Base-by-base conservation (phyloP, 163 green algal genomes). In the Chlorella variabilis region DNA sequence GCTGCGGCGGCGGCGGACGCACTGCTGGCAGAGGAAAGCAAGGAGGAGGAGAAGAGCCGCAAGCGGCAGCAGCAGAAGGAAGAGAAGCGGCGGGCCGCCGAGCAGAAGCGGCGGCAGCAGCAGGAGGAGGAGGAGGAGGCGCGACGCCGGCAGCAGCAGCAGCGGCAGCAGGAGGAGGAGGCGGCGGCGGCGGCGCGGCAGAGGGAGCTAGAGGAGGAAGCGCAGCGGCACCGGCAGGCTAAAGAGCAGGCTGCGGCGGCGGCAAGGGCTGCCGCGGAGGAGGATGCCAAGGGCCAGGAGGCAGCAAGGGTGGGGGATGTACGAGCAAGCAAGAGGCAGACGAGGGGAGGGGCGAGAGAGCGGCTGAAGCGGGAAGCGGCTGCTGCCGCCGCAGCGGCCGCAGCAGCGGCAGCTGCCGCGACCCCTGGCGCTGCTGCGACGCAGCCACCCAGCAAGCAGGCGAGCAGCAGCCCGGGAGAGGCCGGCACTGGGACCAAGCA, bases 211-310 rank as follows among this genome's bases (percentile, higher is more conserved):
- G 20, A 29, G 25, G 5, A 58, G n/a, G 21, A n/a, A 38, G 31
- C 27, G 39, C 67, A 59, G 39, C 38, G 7, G 66, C 67, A 75
- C 11, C 63, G 59, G 68, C 38, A 73, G 17, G 68, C n/a, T 41
- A 7, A 18, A 5, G 42, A 13, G 17, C 33, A 61, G 33, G 45
- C 29, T 31, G 45, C 69, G 11, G 18, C 45, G 5, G 69, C 42
- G n/a, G 42, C 65, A 34, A n/a, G n/a, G n/a, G n/a, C n/a, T n/a
- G n/a, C n/a, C n/a, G n/a, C n/a, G n/a, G n/a, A n/a, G n/a, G n/a
- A n/a, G n/a, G n/a, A n/a, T n/a, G n/a, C n/a, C n/a, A n/a, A n/a
- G n/a, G n/a, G n/a, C n/a, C n/a, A n/a, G n/a, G n/a, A n/a, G n/a
- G n/a, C n/a, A n/a, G n/a, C n/a, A n/a, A n/a, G n/a, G n/a, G n/a